Conservation (phyloP, 1,139 yeast species). For the Yamadazyma trypodendri region DNA sequence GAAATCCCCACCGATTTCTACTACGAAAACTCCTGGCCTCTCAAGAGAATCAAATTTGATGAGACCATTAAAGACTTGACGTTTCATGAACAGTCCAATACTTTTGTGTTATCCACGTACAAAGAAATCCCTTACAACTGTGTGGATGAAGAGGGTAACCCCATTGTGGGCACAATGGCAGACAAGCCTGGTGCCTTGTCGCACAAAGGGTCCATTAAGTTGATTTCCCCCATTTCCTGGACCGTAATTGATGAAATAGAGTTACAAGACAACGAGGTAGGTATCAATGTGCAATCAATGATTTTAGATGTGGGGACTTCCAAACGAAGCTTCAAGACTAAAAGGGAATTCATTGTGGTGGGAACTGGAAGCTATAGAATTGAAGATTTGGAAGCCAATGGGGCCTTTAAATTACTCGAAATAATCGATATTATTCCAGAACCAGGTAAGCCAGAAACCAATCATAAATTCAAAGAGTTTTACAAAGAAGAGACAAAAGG, state of each 20-base stretch:
- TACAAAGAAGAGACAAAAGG: constrained; percentile 80
- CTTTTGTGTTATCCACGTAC: constrained; percentile 66
- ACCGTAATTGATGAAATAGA: constrained; percentile 68
- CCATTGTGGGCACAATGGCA: constrained; percentile 58
- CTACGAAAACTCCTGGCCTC: constrained; percentile 66
- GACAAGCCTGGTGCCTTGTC: constrained; percentile 49
- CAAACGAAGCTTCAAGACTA: constrained; percentile 51
- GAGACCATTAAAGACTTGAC: constrained; percentile 69
- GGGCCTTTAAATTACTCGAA: constrained; percentile 73
- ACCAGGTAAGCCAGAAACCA: constrained; percentile 83
- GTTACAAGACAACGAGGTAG: constrained; percentile 66
- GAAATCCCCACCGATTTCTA: constrained; percentile 51
- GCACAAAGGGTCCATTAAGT: constrained; percentile 58
- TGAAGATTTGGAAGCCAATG: constrained; percentile 83
- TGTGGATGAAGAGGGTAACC: constrained; percentile 72
- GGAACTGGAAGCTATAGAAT: constrained; percentile 79
- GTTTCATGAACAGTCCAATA: constrained; percentile 68
- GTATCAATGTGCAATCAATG: constrained; percentile 57
- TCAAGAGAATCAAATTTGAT: constrained; percentile 52
- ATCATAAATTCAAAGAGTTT: constrained; percentile 74
- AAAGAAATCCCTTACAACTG: constrained; percentile 62
- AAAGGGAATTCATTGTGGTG: constrained; percentile 68
- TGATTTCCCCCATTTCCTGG: constrained; percentile 79
- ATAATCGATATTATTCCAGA: constrained; percentile 87
- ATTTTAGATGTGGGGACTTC: constrained; percentile 51